These are phyloP conservation scores for Cornus florida DNA, from an alignment of 148 eudicot genomes.

Conservation along the genomic window DNA sequence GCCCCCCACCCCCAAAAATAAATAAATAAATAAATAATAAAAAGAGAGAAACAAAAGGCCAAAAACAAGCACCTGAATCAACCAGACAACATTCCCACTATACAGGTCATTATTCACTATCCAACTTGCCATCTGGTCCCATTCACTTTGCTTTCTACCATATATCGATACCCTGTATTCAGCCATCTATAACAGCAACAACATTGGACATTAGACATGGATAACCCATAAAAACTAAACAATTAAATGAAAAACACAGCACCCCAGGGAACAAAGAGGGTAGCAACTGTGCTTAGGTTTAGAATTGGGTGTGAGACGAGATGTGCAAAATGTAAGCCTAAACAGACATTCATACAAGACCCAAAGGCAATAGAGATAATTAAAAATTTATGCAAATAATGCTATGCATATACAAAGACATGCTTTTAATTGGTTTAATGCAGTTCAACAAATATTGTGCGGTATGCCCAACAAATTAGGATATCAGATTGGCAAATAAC, in stretches of 20 bases:
- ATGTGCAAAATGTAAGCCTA: not conserved
- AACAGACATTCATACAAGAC: not conserved
- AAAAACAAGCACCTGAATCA: conserved; percentile 63
- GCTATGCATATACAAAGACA: not conserved
- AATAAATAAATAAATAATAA: not conserved
- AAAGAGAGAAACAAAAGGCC: not conserved
- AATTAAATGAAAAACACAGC: conserved; percentile 8
- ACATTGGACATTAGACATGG: conserved; percentile 15
- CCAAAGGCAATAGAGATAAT: not conserved
- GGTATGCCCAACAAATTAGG: not conserved
- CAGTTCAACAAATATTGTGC: not conserved
- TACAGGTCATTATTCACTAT: conserved; percentile 89
- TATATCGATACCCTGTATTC: conserved; percentile 95
- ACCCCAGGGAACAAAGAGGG: not conserved
- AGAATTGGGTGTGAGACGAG: not conserved
- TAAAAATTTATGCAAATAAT: not conserved
- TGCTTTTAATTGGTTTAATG: not conserved
- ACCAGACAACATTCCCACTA: conserved; percentile 98
- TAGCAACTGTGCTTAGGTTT: not conserved
- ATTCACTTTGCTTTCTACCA: conserved; percentile 97
- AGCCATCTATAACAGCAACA: conserved; percentile 77
- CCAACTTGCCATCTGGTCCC: conserved; percentile 99
- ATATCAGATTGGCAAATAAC: not conserved
- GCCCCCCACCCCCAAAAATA: not conserved
- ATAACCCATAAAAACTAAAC: not conserved